Evolutionary conservation across 768 basidiomycete genomes (phyloP).

Genomic region (Naganishia antarctica): DNA sequence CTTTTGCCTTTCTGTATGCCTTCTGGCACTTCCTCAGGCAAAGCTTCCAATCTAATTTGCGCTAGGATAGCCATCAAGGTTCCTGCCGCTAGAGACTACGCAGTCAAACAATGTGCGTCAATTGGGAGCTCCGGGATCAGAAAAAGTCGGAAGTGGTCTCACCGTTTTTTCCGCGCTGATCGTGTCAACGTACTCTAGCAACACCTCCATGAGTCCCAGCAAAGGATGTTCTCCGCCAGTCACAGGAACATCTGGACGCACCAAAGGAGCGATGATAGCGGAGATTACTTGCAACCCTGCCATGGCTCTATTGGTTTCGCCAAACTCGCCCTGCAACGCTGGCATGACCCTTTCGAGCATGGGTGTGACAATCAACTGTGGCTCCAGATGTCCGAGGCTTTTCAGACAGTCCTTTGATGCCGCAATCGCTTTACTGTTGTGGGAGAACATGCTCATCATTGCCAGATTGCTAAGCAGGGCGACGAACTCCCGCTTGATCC

Average conservation of each 20-base stretch:
- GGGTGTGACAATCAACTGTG: slow-evolving; percentile 74
- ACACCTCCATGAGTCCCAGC: slow-evolving; percentile 16
- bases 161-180: slow-evolving; percentile 64
- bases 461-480: slow-evolving; percentile 74
- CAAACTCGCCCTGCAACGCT: slow-evolving; percentile 53
- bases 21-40: slow-evolving; percentile 49
- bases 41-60: slow-evolving; percentile 67
- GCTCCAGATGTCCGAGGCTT: slow-evolving; percentile 76
- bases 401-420: slow-evolving; percentile 77
- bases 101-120: too few species aligned
- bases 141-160: slow-evolving; percentile 31
- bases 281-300: slow-evolving; percentile 17
- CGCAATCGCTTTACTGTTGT: slow-evolving; percentile 65
- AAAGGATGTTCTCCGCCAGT: slow-evolving; percentile 12
- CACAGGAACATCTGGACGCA: slow-evolving; percentile 8
- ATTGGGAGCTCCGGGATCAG: too few species aligned
- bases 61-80: slow-evolving; percentile 64
- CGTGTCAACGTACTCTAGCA: slow-evolving; percentile 57
- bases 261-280: neutral
- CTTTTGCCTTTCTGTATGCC: slow-evolving; percentile 16
- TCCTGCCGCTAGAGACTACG: slow-evolving; percentile 27
- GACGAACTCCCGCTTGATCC: slow-evolving; percentile 78
- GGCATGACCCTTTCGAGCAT: slow-evolving; percentile 78
- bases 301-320: slow-evolving; percentile 22
- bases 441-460: slow-evolving; percentile 84